Evolutionary conservation across 306 rosid species (phyloP).

Genomic region (Leucaena leucocephala): DNA sequence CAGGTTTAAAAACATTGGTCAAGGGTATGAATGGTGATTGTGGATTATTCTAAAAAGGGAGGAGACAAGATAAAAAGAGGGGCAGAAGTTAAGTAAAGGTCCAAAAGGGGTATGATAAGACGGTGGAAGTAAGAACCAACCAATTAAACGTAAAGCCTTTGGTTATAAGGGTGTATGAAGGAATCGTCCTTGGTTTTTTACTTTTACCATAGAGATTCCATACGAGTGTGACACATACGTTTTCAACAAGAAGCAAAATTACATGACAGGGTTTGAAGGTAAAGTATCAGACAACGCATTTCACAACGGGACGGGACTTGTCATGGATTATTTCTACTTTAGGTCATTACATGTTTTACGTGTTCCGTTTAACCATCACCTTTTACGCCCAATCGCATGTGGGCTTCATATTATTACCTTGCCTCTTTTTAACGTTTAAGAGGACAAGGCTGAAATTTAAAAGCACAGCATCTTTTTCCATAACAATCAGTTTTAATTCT

Average conservation of each 20-base stretch:
- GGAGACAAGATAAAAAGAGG: conserved; percentile 1
- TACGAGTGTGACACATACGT: background rate
- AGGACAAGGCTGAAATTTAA: background rate
- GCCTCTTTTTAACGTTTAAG: background rate
- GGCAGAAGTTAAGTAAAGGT: background rate
- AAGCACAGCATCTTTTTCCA: conserved; percentile 42
- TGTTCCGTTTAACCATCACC: background rate
- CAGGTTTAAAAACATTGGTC: background rate
- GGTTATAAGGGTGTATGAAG: background rate
- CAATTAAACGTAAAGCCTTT: background rate
- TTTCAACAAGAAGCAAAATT: background rate
- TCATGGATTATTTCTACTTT: background rate
- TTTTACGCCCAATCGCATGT: background rate
- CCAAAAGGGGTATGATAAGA: background rate
- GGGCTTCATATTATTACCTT: too few species aligned
- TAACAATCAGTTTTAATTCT: background rate
- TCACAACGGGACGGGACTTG: background rate
- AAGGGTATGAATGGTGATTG: background rate
- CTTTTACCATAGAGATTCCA: too few species aligned
- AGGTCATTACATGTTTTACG: background rate
- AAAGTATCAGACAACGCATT: background rate
- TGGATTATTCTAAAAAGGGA: background rate
- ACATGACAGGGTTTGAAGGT: background rate
- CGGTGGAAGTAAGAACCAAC: background rate
- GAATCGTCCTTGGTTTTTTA: too few species aligned